Base-by-base conservation (phyloP, 2,329 filamentous ascomycete species). In the Claviceps sp. region DNA sequence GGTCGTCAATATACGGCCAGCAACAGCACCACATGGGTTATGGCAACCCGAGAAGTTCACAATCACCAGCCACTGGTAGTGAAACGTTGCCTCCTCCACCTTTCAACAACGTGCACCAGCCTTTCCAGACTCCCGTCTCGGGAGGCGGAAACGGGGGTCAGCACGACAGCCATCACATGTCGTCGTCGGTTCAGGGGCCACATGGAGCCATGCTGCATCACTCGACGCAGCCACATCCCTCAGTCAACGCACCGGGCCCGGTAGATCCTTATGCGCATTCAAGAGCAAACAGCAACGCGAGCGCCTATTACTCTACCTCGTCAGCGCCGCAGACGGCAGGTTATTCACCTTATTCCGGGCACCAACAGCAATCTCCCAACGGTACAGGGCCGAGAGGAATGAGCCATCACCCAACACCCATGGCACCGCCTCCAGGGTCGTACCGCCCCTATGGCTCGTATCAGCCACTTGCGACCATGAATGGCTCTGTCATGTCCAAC, bases 401-500 rank as follows among this genome's bases (percentile, higher is more conserved):
- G 60, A 67, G 67, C 24, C 60, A 58, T 13, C 57, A 58, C 43
- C 5, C 30, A 16, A 57, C 63, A 3, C 54, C 60, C 26, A 68
- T 70, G 66, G 67, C 65, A 4, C 76, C 81, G 4, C 78, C 56
- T 26, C 50, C 78, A 22, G 72, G 75, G 51, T 69, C 70, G 16
- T 81, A 80, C 55, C 58, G 65, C 65, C 67, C 71, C 2, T 77
- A 76, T 62, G 58, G 57, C 55, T 59, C 56, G 14, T 67, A 70
- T 53, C 64, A 69, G 30, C 79, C 83, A 3, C 73, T 85, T 3
- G 77, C 84, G 3, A 71, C 74, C n/a, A 77, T 83, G 72, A 70
- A 73, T 43, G 81, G 82, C 1, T 77, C 84, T 1, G 82, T 91
- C 30, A 81, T 91, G 72, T 85, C 86, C 16, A 93, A 91, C 62